Conservation (phyloP, 2,329 filamentous ascomycete species). For the Aspergillus neotritici region DNA sequence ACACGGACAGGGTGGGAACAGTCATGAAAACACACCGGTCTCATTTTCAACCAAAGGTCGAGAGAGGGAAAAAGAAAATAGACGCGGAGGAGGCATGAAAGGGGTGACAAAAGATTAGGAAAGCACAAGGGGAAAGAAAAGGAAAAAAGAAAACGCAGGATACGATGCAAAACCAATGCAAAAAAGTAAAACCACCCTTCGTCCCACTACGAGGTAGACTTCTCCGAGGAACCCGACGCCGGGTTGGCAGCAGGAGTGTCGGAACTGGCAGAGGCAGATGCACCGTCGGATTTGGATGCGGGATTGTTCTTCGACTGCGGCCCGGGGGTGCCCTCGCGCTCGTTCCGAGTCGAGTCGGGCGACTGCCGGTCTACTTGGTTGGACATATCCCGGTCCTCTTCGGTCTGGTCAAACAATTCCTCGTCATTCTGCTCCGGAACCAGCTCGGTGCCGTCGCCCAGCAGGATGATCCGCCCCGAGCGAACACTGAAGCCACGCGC, state of each 20-base stretch:
- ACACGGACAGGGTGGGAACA: conserved; percentile 12
- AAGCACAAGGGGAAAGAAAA: conserved; percentile 13
- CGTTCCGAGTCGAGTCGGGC: conserved; percentile 33
- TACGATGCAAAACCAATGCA: conserved; percentile 3
- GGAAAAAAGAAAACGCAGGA: conserved; percentile 8
- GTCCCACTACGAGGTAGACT: conserved; percentile 26
- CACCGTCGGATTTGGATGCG: conserved; percentile 16
- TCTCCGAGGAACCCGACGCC: conserved; percentile 18
- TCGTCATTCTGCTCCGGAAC: conserved; percentile 81
- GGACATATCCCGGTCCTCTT: conserved; percentile 75
- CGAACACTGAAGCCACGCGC: conserved; percentile 68
- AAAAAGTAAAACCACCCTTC: conserved; percentile 4
- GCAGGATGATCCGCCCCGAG: conserved; percentile 79
- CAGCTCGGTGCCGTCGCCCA: conserved; percentile 92
- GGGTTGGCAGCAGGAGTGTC: conserved; percentile 23
- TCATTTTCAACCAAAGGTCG: conserved; percentile 10
- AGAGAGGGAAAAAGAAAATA: too few relatives aligned
- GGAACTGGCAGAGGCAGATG: conserved; percentile 30
- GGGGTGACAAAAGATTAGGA: conserved; percentile 8
- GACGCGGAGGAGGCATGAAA: conserved; percentile 1
- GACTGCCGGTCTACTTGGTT: conserved; percentile 70
- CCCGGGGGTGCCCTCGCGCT: conserved; percentile 49
- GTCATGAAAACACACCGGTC: conserved; percentile 16
- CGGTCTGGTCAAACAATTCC: conserved; percentile 90
- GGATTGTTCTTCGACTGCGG: conserved; percentile 37